Evolutionary conservation across 495 filamentous ascomycete species (phyloP), one percentile per base, ranked within the genome.

Genomic region (Aspergillus steynii): DNA sequence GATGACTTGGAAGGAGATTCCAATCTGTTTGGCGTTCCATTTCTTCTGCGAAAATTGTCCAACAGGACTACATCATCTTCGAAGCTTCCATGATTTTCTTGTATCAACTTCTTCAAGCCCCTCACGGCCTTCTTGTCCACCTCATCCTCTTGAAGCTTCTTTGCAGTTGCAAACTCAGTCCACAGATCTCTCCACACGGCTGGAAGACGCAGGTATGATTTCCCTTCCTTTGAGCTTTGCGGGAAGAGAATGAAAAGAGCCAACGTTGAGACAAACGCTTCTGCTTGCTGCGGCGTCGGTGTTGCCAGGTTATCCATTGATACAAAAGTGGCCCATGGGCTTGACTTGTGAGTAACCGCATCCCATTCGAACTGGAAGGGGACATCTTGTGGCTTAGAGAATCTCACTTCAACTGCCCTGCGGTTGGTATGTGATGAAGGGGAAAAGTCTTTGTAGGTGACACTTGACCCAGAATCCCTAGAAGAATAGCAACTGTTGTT

Each of bases 131-230:
- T 65, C 50, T 91, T 87, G 67, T 98, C 93, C 14, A 73, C 68
- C 31, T 85, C 83, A 69, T 94, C 87, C 14, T 81, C 77, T 64
- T 88, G 85, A 37, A 80, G 79, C 73, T 90, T 91, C 67, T 86
- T 91, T 34, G 81, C 70, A 37, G 83, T 83, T 1, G 86, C 82
- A 58, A 96, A 82, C 66, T 97, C 93, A 1, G 82, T 80, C 88
- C 90, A 98, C 12, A 97, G 76, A 52, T 94, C 91, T 67, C 93
- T 85, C 90, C 92, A 97, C 4, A 85, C 78, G 0, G 85, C 73
- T 25, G 93, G 92, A 26, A 99, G 76, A 26, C 90, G 84, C 58
- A 96, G 65, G 64, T 90, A 89, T 8, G 88, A 83, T 68, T 95
- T 97, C 62, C 96, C 92, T 65, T 97, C 95, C 67, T 90, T 94